phyloP scores from a whole-genome alignment of 2,329 filamentous ascomycete genomes.

The Bipolaris cookei region DNA sequence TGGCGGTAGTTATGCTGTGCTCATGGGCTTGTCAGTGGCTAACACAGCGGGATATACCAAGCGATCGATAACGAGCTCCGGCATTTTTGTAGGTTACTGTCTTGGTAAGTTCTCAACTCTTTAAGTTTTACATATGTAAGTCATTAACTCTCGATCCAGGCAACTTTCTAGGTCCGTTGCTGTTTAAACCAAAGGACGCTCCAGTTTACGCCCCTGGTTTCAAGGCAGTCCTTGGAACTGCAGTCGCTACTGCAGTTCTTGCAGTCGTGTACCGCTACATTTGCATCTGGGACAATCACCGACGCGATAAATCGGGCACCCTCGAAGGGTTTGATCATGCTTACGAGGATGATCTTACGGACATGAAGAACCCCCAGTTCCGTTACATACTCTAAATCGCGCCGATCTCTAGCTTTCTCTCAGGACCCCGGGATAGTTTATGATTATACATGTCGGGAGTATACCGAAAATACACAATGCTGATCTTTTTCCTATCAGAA shows the following conservation, averaged over 20 bases:
- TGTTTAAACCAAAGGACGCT: background rate
- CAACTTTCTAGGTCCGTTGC: background rate
- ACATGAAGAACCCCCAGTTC: slow-evolving; percentile 40
- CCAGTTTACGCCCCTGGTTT: slow-evolving; percentile 31
- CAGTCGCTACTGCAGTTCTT: slow-evolving; percentile 45
- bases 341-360: slow-evolving; percentile 61
- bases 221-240: slow-evolving; percentile 49
- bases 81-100: slow-evolving; percentile 60
- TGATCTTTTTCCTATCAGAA: background rate
- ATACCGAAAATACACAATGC: background rate
- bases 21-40: slow-evolving; percentile 59
- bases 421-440: background rate
- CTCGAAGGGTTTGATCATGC: slow-evolving; percentile 60
- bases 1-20: slow-evolving; percentile 57
- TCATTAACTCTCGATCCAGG: background rate
- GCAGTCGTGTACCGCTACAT: slow-evolving; percentile 54
- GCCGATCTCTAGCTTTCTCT: background rate
- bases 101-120: slow-evolving; percentile 44
- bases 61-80: slow-evolving; percentile 56
- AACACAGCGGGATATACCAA: slow-evolving; percentile 63
- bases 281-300: slow-evolving; percentile 54
- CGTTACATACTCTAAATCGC: slow-evolving; percentile 21
- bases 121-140: background rate
- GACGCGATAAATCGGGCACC: slow-evolving; percentile 52
- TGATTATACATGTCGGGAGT: background rate